Base-by-base conservation (phyloP, 139 green algal species). In the Astrephomene gubernaculifera region DNA sequence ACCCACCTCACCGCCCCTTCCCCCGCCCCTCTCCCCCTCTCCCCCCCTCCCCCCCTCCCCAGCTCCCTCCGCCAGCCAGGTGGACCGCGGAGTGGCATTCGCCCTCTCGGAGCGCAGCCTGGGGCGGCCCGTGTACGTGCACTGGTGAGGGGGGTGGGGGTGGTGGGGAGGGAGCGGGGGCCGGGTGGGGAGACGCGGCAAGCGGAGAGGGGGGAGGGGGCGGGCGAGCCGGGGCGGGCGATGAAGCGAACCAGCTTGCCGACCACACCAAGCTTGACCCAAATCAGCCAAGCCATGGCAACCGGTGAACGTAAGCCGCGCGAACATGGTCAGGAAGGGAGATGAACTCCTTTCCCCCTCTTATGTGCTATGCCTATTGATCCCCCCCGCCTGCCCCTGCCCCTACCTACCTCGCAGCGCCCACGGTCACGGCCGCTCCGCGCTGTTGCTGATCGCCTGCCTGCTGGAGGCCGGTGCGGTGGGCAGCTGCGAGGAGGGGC, bases 51-150 rank as follows among this genome's bases (percentile, higher is more conserved):
- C 31, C 17, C 31, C 31, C 45, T 25, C 43, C 74, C 65, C 90
- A 91, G 88, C 70, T 2, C 91, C 92, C 14, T 79, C 79, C 21
- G 38, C 88, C 1, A 7, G 78, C 0, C 87, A 90, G 72, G 87
- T 95, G 22, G 86, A 96, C 4, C 52, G 72, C 25, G 93, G 83
- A 1, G 93, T 95, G 39, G 83, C 86, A n/a, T 96, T 90, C 72
- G 88, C 86, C 2, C 49, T 86, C 52, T 12, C 86, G 31, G 86
- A 95, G 86, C 52, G 67, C 24, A 25, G 27, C 0, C 71, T 64
- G 65, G 90, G 90, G 24, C 44, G 72, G 27, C 35, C 83, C 2
- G 76, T 96, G 14, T 91, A 93, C 43, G 80, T 96, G 25, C 93
- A 96, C 87, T 96, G 93, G 73, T 81, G 38, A 57, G 68, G 36